Conservation (phyloP, 2,329 filamentous ascomycete genomes). For the Fusarium robinianum region DNA sequence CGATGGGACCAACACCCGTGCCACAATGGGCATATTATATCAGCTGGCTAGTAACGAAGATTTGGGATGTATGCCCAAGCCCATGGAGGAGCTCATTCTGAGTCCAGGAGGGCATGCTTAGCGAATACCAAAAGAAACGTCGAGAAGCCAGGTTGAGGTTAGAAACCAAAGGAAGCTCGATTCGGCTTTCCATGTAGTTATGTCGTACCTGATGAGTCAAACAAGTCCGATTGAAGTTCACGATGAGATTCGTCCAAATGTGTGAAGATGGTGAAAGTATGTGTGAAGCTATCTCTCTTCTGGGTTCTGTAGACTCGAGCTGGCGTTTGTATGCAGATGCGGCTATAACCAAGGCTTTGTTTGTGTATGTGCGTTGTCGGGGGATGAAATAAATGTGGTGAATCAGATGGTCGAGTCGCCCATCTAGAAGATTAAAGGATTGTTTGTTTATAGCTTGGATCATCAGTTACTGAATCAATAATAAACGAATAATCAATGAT, state of each 20-base stretch:
- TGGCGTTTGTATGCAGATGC: too few species aligned
- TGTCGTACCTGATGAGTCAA: slow-evolving; percentile 49
- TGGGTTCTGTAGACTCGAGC: too few species aligned
- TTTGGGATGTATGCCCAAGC: slow-evolving; percentile 37
- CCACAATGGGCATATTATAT: slow-evolving; percentile 48
- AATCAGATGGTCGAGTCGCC: too few species aligned
- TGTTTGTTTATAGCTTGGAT: too few species aligned
- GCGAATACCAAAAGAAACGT: slow-evolving; percentile 42
- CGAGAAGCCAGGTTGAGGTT: slow-evolving; percentile 44
- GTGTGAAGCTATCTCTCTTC: too few species aligned
- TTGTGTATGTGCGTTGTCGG: too few species aligned
- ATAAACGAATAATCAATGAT: too few species aligned
- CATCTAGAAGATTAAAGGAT: too few species aligned
- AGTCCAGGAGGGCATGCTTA: slow-evolving; percentile 38
- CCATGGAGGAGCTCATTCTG: slow-evolving; percentile 34
- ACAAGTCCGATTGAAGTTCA: slow-evolving; percentile 43
- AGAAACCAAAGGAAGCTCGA: slow-evolving; percentile 45
- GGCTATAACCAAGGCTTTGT: too few species aligned
- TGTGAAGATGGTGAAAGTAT: not conserved
- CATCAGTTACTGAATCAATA: too few species aligned
- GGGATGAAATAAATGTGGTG: too few species aligned
- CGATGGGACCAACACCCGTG: slow-evolving; percentile 53
- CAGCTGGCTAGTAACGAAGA: slow-evolving; percentile 46
- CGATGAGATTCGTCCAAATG: slow-evolving; percentile 35
- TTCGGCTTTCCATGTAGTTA: slow-evolving; percentile 50